Conservation (phyloP, 768 basidiomycete genomes). For the Hypholoma sublateritium region DNA sequence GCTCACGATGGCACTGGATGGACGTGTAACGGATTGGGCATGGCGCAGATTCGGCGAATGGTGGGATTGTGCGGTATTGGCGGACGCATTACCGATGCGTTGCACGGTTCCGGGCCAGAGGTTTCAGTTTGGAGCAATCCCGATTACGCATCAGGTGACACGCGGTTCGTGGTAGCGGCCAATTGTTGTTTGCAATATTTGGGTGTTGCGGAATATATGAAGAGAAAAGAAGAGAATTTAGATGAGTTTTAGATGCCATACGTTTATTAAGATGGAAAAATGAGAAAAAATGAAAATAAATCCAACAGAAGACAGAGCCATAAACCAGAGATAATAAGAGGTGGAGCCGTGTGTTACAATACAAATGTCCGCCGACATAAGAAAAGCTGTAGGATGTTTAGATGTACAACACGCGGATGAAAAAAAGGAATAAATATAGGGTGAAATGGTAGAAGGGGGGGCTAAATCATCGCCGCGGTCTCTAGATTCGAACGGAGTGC, state of each 20-base stretch:
- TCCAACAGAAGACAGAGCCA: neutral
- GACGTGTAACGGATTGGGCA: neutral
- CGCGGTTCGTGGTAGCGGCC: neutral
- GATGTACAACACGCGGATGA: neutral
- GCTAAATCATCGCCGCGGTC: conserved; percentile 44
- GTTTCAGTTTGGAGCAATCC: neutral
- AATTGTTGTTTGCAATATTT: neutral
- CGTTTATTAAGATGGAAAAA: conserved; percentile 3
- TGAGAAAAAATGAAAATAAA: neutral
- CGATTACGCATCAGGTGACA: conserved; percentile 1
- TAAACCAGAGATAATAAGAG: neutral
- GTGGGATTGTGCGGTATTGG: conserved; percentile 1
- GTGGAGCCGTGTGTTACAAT: neutral
- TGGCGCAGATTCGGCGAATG: neutral
- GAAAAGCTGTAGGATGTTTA: neutral
- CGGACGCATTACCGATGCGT: neutral
- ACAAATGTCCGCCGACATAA: neutral
- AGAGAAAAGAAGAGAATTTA: conserved; percentile 21
- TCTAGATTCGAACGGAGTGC: conserved; percentile 66
- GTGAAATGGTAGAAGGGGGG: conserved; percentile 8
- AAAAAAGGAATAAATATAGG: conserved; percentile 2
- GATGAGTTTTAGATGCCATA: conserved; percentile 4
- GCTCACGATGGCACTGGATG: conserved; percentile 61
- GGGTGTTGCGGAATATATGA: conserved; percentile 11
- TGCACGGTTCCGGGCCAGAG: neutral